phyloP scores from a whole-genome alignment of 2,329 filamentous ascomycete genomes.

The Didymellaceae sp. region DNA sequence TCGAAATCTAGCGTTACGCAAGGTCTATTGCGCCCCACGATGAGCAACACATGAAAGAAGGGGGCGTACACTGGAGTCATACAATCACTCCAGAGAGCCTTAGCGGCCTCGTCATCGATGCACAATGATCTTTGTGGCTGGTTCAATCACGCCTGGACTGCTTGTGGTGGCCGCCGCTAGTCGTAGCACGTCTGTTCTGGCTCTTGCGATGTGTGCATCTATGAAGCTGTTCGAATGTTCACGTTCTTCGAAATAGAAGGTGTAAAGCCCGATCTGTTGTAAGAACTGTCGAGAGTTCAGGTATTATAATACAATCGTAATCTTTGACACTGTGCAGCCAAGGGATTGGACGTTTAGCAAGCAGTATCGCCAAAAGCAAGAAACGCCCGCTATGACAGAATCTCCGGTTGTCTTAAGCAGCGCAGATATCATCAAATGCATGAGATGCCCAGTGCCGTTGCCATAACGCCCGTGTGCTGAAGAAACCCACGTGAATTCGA shows the following conservation, averaged over 20 bases:
- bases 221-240: no score
- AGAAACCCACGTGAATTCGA: conserved; percentile 11
- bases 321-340: conserved; percentile 8
- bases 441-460: conserved; percentile 5
- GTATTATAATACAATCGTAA: conserved; percentile 17
- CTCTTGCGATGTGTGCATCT: no score
- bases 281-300: background rate
- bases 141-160: no score
- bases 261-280: background rate
- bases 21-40: background rate
- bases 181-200: no score
- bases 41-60: background rate
- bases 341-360: background rate
- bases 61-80: background rate
- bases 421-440: conserved; percentile 5
- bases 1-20: conserved; percentile 4
- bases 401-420: conserved; percentile 1
- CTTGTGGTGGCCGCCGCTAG: no score
- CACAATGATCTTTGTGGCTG: background rate
- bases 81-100: background rate
- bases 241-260: no score
- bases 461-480: conserved; percentile 11
- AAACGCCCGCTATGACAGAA: conserved; percentile 9
- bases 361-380: conserved; percentile 8
- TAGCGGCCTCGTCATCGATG: background rate